Evolutionary conservation across 208 protist genomes (phyloP).

Genomic region (Trypanosoma boissoni): DNA sequence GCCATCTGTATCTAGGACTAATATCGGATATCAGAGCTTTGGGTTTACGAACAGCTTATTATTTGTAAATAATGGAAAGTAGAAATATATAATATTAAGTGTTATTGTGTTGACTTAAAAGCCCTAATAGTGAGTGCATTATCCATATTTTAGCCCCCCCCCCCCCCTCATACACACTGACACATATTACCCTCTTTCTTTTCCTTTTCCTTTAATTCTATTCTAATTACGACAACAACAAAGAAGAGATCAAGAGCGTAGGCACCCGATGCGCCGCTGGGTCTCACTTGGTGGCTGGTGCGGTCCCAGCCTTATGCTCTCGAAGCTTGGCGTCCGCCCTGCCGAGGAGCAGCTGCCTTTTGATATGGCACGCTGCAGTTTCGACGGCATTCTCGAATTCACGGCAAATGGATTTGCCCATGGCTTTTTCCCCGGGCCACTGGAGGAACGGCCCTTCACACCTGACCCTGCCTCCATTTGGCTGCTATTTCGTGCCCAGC

Average conservation of each 20-base stretch:
- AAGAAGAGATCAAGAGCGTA: neutral
- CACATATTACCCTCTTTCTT: slow-evolving; percentile 9
- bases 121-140: too few relatives aligned
- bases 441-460: slow-evolving; percentile 21
- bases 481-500: slow-evolving; percentile 73
- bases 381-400: slow-evolving; percentile 74
- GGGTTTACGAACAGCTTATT: too few relatives aligned
- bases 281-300: slow-evolving; percentile 85
- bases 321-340: slow-evolving; percentile 56
- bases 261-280: slow-evolving; percentile 57
- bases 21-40: too few relatives aligned
- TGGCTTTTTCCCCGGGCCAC: slow-evolving; percentile 32
- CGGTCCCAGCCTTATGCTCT: slow-evolving; percentile 72
- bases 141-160: too few relatives aligned
- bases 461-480: slow-evolving; percentile 69
- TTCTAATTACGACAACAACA: slow-evolving; percentile 3
- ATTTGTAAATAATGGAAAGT: slow-evolving; percentile 4
- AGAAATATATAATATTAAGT: slow-evolving; percentile 1
- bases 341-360: slow-evolving; percentile 59
- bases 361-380: slow-evolving; percentile 78
- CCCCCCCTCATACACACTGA: too few relatives aligned
- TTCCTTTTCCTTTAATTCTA: slow-evolving; percentile 2
- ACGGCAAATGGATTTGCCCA: slow-evolving; percentile 39
- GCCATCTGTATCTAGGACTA: too few relatives aligned
- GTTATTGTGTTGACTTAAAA: slow-evolving; percentile 12